A percentile compares a stretch with the other conserved stretches of the same genome.
Conservation (phyloP, 441 rosid genomes). For the Bocquillonia castaneifolia region DNA sequence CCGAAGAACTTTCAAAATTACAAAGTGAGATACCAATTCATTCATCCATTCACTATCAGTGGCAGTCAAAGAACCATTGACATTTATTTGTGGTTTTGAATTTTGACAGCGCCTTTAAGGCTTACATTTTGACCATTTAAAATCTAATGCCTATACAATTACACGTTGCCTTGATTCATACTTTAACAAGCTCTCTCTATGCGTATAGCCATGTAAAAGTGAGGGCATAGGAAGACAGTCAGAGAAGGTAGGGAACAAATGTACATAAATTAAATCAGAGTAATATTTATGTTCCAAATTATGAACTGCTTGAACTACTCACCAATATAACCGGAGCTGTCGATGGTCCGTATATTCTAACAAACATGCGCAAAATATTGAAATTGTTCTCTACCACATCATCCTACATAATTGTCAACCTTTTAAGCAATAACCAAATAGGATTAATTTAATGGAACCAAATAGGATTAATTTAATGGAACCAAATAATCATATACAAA, state of each 20-base stretch:
- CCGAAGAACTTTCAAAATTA: background rate
- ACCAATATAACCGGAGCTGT: constrained; percentile 66
- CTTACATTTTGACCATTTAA: background rate
- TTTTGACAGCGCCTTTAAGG: background rate
- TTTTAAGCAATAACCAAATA: constrained; percentile 7
- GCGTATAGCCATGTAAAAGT: too few species aligned
- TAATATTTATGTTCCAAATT: background rate
- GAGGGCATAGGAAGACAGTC: too few species aligned
- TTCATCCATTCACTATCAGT: background rate
- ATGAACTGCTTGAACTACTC: constrained; percentile 22
- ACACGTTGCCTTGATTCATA: background rate
- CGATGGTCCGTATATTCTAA: constrained; percentile 61
- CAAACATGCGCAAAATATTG: constrained; percentile 77
- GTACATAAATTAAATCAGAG: background rate
- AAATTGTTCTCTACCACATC: constrained; percentile 76
- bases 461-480: background rate
- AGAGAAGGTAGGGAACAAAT: background rate
- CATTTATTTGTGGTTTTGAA: background rate
- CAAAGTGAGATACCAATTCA: background rate
- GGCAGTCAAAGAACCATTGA: background rate
- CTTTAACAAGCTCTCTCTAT: background rate
- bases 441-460: constrained; percentile 2
- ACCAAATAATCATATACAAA: background rate
- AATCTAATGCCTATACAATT: background rate
- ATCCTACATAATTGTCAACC: constrained; percentile 43